Base-by-base conservation (phyloP, 2,329 filamentous ascomycete species). In the Cadophora sp. region DNA sequence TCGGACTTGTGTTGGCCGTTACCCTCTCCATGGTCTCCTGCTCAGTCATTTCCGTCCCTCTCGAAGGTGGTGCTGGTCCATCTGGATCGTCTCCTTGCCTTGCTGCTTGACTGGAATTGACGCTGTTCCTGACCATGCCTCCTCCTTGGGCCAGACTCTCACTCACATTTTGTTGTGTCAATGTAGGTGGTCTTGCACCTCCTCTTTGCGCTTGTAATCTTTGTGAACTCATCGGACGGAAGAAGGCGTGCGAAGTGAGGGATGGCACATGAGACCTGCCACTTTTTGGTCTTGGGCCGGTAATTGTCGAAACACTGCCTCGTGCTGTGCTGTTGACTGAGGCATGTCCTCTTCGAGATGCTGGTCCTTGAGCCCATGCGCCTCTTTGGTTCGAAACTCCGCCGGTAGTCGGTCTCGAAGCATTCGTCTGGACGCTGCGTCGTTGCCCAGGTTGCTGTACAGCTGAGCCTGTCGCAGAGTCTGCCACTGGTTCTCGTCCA, bases 221-320 rank as follows among this genome's bases (percentile, higher is more conserved):
- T 79, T 97, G 94, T 27, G 95, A 97, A 81, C 94, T 98, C 93
- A 99, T 97, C 48, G 96, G 96, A 26, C 91, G 91, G 78, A 97
- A 97, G 82, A 99, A 98, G 64, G 93, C 95, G 76, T 95, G 92
- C 19, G 93, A 94, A 2, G 93, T 91, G 64, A 99, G 83, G 1
- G 92, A 94, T 1, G 96, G 94, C 24, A 97, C 94, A 83, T 99
- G 96, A 51, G 92, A 96, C 76, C 91, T 88, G 77, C 91, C 94
- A 72, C 90, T 95, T 19, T 84, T 85, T 64, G 84, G 91, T 72
- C 85, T 85, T 73, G 80, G 88, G 77, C 79, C 85, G 37, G 72
- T 69, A 22, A 79, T 81, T 43, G 83, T 81, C 34, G 79, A 80
- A 31, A 82, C 71, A 73, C 83, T 79, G 69, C 71, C 69, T 62